Conservation (phyloP, 352 stramenopile species). For the Globisporangium okanoganense region DNA sequence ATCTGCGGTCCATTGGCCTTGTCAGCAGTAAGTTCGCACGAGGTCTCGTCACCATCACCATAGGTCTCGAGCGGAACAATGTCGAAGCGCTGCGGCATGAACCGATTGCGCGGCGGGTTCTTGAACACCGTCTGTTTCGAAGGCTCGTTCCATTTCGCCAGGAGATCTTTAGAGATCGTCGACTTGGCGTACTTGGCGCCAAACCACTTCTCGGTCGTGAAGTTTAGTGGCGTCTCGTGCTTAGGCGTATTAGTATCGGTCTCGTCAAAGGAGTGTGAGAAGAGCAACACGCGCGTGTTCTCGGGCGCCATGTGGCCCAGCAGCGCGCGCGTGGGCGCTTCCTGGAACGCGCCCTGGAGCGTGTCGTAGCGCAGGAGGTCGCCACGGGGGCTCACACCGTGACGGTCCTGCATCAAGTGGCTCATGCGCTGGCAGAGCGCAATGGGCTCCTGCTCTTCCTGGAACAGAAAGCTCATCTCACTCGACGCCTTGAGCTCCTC, state of each 20-base stretch:
- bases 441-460: constrained; percentile 44
- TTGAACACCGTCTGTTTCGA: constrained; percentile 7
- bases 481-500: constrained; percentile 43
- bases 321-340: constrained; percentile 19
- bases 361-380: constrained; percentile 61
- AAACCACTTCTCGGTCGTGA: constrained; percentile 51
- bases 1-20: constrained; percentile 24
- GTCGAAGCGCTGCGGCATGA: constrained; percentile 61
- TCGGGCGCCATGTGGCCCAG: constrained; percentile 37
- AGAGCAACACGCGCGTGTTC: constrained; percentile 57
- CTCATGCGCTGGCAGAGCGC: constrained; percentile 42
- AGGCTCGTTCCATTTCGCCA: constrained; percentile 22
- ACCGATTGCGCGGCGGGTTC: constrained; percentile 43
- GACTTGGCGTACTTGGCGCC: constrained; percentile 43
- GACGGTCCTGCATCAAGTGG: constrained; percentile 50
- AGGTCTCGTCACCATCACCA: not conserved
- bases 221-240: constrained; percentile 1
- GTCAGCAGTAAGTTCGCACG: not conserved
- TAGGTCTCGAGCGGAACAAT: constrained; percentile 27
- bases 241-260: constrained; percentile 6
- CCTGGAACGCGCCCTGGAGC: constrained; percentile 47
- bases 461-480: constrained; percentile 59
- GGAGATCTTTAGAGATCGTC: constrained; percentile 25
- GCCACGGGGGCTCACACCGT: constrained; percentile 25
- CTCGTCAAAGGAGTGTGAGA: constrained; percentile 45